phyloP scores from a whole-genome alignment of 768 basidiomycete genomes.

The Lentinula guzmanii region DNA sequence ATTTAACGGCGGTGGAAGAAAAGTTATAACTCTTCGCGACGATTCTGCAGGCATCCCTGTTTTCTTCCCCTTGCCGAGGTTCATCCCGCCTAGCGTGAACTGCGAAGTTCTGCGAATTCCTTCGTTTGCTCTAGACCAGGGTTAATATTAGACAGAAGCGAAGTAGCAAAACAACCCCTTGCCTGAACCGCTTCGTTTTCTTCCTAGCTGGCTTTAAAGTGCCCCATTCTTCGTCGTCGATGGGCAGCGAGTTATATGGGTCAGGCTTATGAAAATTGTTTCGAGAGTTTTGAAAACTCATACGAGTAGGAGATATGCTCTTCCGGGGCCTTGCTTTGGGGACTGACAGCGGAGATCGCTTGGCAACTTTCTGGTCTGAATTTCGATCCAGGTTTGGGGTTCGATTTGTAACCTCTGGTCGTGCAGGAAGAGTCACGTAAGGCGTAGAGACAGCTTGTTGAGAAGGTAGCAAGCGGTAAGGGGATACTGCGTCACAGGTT shows the following conservation, averaged over 20 bases:
- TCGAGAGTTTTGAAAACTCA: neutral
- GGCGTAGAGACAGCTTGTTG: too few relatives aligned
- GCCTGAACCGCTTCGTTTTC: neutral
- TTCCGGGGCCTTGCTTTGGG: neutral
- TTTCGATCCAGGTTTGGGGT: too few relatives aligned
- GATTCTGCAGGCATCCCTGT: constrained; percentile 18
- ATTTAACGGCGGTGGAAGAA: constrained; percentile 17
- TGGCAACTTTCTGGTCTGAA: too few relatives aligned
- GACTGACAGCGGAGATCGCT: too few relatives aligned
- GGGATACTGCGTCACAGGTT: neutral
- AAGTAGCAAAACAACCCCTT: neutral
- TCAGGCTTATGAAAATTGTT: neutral
- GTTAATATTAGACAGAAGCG: neutral
- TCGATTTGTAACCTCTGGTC: too few relatives aligned
- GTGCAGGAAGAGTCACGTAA: too few relatives aligned
- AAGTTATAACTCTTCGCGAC: constrained; percentile 18
- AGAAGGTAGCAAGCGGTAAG: too few relatives aligned
- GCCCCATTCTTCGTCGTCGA: constrained; percentile 4
- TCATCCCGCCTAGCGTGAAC: neutral
- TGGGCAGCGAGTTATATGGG: neutral
- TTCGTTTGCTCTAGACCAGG: neutral
- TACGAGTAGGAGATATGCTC: neutral
- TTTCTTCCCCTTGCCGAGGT: constrained; percentile 5
- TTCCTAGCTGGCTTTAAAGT: constrained; percentile 2
- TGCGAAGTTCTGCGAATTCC: neutral